Base-by-base conservation (phyloP, 225 moss, liverwort and hornwort genomes). In the Sphagnum contortum region DNA sequence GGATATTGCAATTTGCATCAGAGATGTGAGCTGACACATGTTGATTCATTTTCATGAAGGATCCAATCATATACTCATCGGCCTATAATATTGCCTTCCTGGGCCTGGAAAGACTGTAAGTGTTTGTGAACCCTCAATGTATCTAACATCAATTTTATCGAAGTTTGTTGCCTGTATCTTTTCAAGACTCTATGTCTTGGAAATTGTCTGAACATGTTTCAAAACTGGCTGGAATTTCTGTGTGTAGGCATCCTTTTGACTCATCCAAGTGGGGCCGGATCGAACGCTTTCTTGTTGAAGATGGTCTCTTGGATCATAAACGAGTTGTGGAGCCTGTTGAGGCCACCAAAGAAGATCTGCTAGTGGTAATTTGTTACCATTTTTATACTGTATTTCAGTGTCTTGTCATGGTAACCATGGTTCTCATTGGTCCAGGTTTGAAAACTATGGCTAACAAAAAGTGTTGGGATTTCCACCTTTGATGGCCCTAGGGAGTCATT, bases 71-170 rank as follows among this genome's bases (percentile, higher is more conserved):
- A 55, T 98, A 93, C 68, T 91, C 96, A 55, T 82, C 85, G 13
- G 61, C 76, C 12, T 98, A 98, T 57, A 93, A 98, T 72, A 93
- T 98, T 75, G 88, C 87, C 13, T 98, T 98, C 69, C 69, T 98
- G 77, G 93, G 96, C 52, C 63, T 98, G 1, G 96, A 98, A 70
- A 98, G 89, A 72, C 74, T 98, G 96, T 98, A 70, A 90, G 94
- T 62, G 68, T 57, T 61, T 58, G 5, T 3, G 53, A 2, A 49
- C 45, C 44, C 48, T 57, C 60, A 5, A 45, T 59, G 3, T 13
- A 62, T 5, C 12, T 55, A 4, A 60, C 11, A 48, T 46, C 14
- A 50, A 11, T 12, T 59, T 4, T 64, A 50, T 44, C 45, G 55
- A 49, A 11, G 2, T 9, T 47, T 44, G 10, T 45, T 13, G 4